Evolutionary conservation across 108 stramenopile genomes (phyloP), one percentile per base, ranked within the genome.

Genomic region (Discostella pseudostelligera): DNA sequence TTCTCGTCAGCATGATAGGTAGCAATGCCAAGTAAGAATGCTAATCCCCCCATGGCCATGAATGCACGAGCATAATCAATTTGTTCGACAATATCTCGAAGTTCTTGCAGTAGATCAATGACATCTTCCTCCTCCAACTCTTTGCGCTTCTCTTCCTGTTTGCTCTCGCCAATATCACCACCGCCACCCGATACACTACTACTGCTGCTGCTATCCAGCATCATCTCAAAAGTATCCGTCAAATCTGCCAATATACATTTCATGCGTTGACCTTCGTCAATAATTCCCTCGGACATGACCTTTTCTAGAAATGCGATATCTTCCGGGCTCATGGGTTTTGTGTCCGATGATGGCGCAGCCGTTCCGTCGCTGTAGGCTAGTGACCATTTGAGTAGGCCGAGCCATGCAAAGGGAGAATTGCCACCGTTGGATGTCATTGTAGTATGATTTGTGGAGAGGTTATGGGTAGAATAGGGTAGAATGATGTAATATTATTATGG

Each of bases 21-120:
- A 13, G 87, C 85, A 56, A 84, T 82, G 49, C 89, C 89, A 29
- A 94, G 48, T 45, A 94, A 66, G 46, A 89, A 94, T 8, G 76
- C 76, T 39, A 87, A 55, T 13, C 89, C 93, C 19, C 88, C 83
- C 73, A 94, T 73, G 22, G 84, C 65, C 53, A 69, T 67, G 64
- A 90, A 94, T 19, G 87, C 84, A 5, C 84, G 77, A 6, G 93
- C 93, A 59, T 81, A 94, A 62, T 94, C 93, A 49, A 94, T 90
- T 70, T 94, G 93, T 62, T 94, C 93, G 35, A 94, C 93, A 67
- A 94, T 87, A 62, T 94, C 93, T 35, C 88, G 82, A 14, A 94
- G 67, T 70, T 94, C 93, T 48, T 87, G 82, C 21, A 94, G 66
- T 22, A 88, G 64, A 2, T 87, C 87, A 22, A 86, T 67, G 56